Conservation (phyloP, 2,329 filamentous ascomycete genomes). For the Proliferodiscus dingleyae region DNA sequence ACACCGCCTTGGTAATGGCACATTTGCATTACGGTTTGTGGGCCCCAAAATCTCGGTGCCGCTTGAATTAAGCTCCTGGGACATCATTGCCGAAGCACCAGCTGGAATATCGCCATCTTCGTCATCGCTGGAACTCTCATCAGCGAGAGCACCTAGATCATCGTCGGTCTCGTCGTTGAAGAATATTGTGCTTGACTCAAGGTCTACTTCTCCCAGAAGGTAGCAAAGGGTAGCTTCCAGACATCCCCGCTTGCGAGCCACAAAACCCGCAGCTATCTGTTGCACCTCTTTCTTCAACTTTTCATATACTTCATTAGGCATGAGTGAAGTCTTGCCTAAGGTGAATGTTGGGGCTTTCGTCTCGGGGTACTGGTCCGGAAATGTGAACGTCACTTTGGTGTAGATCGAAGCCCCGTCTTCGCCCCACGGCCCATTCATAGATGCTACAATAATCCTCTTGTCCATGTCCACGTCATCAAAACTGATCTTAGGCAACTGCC, state of each 20-base stretch:
- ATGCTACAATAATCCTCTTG: slow-evolving; percentile 52
- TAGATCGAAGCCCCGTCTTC: slow-evolving; percentile 51
- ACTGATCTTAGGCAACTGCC: slow-evolving; percentile 57
- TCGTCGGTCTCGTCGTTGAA: slow-evolving; percentile 60
- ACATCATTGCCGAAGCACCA: slow-evolving; percentile 48
- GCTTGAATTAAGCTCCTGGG: slow-evolving; percentile 54
- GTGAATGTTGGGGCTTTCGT: slow-evolving; percentile 52
- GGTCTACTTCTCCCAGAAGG: slow-evolving; percentile 57
- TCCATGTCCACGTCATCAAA: slow-evolving; percentile 64
- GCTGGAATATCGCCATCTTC: slow-evolving; percentile 51
- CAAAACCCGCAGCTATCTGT: slow-evolving; percentile 50
- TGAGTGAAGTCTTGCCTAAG: slow-evolving; percentile 58
- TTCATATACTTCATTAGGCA: slow-evolving; percentile 51
- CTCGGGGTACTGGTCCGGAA: slow-evolving; percentile 56
- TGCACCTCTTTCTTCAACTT: slow-evolving; percentile 52
- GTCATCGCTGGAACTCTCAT: slow-evolving; percentile 81
- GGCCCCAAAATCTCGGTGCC: slow-evolving; percentile 47
- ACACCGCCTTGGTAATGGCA: slow-evolving; percentile 53
- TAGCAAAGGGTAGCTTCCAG: slow-evolving; percentile 59
- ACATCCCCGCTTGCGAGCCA: slow-evolving; percentile 55
- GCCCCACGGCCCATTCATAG: slow-evolving; percentile 62
- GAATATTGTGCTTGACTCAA: slow-evolving; percentile 56
- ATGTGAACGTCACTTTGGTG: slow-evolving; percentile 56
- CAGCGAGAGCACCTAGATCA: slow-evolving; percentile 49
- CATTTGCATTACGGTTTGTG: slow-evolving; percentile 45